Evolutionary conservation across 768 basidiomycete genomes (phyloP), one percentile per base, ranked within the genome.

Genomic region (Tricholoma bakamatsutake): DNA sequence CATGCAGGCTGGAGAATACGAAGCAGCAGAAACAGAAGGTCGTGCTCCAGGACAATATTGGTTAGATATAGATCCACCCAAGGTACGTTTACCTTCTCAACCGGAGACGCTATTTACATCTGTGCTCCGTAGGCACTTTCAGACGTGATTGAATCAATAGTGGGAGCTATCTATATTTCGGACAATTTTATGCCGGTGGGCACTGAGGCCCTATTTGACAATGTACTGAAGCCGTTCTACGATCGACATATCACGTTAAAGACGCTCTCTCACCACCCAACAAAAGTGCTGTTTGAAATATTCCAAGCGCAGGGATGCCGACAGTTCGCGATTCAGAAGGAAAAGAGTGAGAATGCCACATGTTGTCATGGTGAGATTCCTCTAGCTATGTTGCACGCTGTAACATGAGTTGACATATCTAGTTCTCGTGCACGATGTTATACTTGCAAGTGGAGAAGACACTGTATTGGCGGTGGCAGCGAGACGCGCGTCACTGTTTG

Each of bases 121-220:
- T 35, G 56, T n/a, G 18, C 3, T 61, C 35, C 56, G 17, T 64
- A 93, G 91, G 80, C 77, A 8, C 75, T 93, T 17, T 88, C 88
- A 7, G 90, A 93, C 67, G 76, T 92, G 27, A 77, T 93, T 18
- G 91, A 94, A 68, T 85, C 90, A 2, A 75, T 89, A 39, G 73
- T 90, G 34, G 92, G 90, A 8, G 91, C 89, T 9, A 71, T 91
- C 50, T 90, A 85, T 69, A 79, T 93, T 59, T 88, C 84, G 18
- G 90, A 92, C 65, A 75, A 79, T 53, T 89, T 85, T 69, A 78
- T 81, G 15, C 78, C 79, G 24, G 69, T 72, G 51, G 87, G 88
- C 4, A 77, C 79, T 24, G 79, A 87, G 62, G 71, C 71, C 0
- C 75, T 93, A 62, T 93, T 88, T 69, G 77, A 84, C 54, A 80